Percentiles rank a stretch among this genome's conserved stretches.
These are phyloP conservation scores for Wickerhamiella kazuoi DNA, from an alignment of 805 yeast species.

Conservation along the genomic window DNA sequence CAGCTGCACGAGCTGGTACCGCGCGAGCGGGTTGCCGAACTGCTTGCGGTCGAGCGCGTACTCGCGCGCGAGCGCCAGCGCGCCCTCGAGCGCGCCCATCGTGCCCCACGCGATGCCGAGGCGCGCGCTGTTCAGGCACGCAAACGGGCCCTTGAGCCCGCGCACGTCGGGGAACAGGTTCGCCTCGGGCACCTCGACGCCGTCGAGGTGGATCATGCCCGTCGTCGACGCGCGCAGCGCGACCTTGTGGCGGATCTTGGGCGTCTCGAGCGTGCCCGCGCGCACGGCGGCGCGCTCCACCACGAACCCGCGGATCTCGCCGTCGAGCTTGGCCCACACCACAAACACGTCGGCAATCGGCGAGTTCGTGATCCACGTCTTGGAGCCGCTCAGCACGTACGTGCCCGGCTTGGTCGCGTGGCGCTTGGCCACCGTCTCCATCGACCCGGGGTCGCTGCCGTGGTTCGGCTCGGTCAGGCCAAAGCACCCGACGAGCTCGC, in stretches of 20 bases:
- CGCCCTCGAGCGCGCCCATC: slow-evolving; percentile 28
- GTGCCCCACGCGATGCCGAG: slow-evolving; percentile 29
- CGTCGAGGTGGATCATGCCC: slow-evolving; percentile 28
- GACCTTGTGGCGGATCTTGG: slow-evolving; percentile 24
- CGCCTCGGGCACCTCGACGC: slow-evolving; percentile 28
- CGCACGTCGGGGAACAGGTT: slow-evolving; percentile 23
- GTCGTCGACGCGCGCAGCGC: slow-evolving; percentile 27
- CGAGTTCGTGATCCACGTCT: slow-evolving; percentile 30
- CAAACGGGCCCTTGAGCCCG: slow-evolving; percentile 29
- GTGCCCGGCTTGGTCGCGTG: slow-evolving; percentile 28
- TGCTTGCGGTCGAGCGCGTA: slow-evolving; percentile 26
- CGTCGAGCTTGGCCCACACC: slow-evolving; percentile 30
- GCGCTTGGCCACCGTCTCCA: slow-evolving; percentile 34
- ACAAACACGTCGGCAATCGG: slow-evolving; percentile 28
- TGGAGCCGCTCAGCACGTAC: slow-evolving; percentile 25
- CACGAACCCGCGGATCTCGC: slow-evolving; percentile 27
- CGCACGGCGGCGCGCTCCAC: slow-evolving; percentile 22
- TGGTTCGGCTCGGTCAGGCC: slow-evolving; percentile 52
- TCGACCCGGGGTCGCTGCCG: slow-evolving; percentile 41
- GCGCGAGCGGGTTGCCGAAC: slow-evolving; percentile 26
- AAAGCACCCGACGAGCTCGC: slow-evolving; percentile 38
- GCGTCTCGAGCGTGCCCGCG: slow-evolving; percentile 23
- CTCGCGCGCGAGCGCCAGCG: slow-evolving; percentile 22
- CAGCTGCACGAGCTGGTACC: slow-evolving; percentile 26
- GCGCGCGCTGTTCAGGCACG: slow-evolving; percentile 28